phyloP scores from a whole-genome alignment of 2,329 filamentous ascomycete genomes.

The Aspergillus intermedius region DNA sequence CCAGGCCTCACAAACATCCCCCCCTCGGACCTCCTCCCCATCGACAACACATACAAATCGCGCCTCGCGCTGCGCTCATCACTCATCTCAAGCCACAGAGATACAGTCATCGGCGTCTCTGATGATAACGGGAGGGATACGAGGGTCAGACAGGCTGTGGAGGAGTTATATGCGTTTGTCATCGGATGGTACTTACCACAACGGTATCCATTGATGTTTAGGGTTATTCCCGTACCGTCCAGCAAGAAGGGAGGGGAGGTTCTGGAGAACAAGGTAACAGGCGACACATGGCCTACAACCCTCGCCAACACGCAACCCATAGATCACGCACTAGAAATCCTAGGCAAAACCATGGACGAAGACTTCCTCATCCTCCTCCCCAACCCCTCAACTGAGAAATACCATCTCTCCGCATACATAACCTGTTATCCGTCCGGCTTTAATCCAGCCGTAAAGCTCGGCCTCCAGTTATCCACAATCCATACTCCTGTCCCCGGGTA shows the following conservation, averaged over 20 bases:
- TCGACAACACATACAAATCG: slow-evolving; percentile 54
- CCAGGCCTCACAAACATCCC: slow-evolving; percentile 48
- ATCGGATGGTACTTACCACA: slow-evolving; percentile 49
- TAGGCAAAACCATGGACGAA: slow-evolving; percentile 51
- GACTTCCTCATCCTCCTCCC: slow-evolving; percentile 56
- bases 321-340: slow-evolving; percentile 40
- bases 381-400: slow-evolving; percentile 30
- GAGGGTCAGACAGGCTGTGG: slow-evolving; percentile 42
- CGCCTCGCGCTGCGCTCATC: slow-evolving; percentile 46
- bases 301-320: slow-evolving; percentile 22
- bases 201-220: slow-evolving; percentile 52
- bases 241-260: slow-evolving; percentile 8
- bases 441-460: slow-evolving; percentile 50
- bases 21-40: slow-evolving; percentile 50
- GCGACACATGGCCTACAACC: slow-evolving; percentile 31
- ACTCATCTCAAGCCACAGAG: slow-evolving; percentile 40
- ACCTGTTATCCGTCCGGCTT: slow-evolving; percentile 56
- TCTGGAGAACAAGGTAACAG: slow-evolving; percentile 44
- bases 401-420: slow-evolving; percentile 52
- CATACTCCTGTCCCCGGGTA: slow-evolving; percentile 56
- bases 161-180: slow-evolving; percentile 54
- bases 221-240: slow-evolving; percentile 9
- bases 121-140: slow-evolving; percentile 24
- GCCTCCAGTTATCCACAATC: slow-evolving; percentile 47
- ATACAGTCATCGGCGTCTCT: slow-evolving; percentile 35